These are phyloP conservation scores for Kluyveromyces marxianus DNA, from an alignment of 1,139 yeast species.

Conservation along the genomic window DNA sequence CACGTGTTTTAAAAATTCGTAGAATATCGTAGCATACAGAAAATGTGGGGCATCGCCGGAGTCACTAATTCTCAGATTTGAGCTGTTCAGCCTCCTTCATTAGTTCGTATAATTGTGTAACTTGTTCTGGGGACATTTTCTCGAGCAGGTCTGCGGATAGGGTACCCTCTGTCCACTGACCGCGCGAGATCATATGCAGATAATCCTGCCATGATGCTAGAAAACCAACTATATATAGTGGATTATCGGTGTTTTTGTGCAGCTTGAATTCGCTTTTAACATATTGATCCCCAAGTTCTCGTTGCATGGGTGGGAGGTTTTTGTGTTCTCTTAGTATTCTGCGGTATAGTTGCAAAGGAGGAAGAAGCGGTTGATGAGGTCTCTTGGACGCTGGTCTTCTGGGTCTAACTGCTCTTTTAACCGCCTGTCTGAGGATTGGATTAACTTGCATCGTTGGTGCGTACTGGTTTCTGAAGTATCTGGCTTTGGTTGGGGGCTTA, in stretches of 20 bases:
- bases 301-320: slow-evolving; percentile 55
- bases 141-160: slow-evolving; percentile 60
- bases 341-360: slow-evolving; percentile 73
- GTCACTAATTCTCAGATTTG: neutral
- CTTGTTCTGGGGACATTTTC: slow-evolving; percentile 86
- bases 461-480: neutral
- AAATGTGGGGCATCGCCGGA: neutral
- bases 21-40: neutral
- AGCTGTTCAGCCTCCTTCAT: slow-evolving; percentile 49
- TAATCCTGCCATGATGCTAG: slow-evolving; percentile 94
- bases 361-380: slow-evolving; percentile 52
- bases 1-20: too few species aligned
- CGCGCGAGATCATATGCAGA: slow-evolving; percentile 61
- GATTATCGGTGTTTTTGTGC: slow-evolving; percentile 79
- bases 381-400: slow-evolving; percentile 19
- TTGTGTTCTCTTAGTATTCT: slow-evolving; percentile 75
- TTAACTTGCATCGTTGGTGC: neutral
- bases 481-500: too few species aligned
- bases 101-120: slow-evolving; percentile 70
- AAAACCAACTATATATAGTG: slow-evolving; percentile 88
- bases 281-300: slow-evolving; percentile 81
- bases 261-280: slow-evolving; percentile 85
- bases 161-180: slow-evolving; percentile 66
- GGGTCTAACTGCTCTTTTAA: slow-evolving; percentile 10
- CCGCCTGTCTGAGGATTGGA: slow-evolving; percentile 5